A percentile compares a stretch with the other conserved stretches of the same genome.
Conservation (phyloP, 2,329 filamentous ascomycete genomes). For the Cladosporium sp. region DNA sequence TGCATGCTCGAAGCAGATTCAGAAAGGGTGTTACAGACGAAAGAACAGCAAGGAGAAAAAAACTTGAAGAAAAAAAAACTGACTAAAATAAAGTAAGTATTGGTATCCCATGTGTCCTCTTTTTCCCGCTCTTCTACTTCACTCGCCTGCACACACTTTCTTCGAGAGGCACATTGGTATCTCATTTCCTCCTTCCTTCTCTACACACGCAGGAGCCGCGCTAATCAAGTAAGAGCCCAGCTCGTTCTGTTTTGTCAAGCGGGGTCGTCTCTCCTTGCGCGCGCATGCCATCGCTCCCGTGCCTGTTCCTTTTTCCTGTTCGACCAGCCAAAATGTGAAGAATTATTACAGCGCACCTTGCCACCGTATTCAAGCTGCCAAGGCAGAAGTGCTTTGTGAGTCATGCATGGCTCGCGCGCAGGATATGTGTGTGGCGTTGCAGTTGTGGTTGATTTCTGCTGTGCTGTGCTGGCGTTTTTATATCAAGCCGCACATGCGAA, state of each 20-base stretch:
- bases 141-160: background rate
- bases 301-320: constrained; percentile 3
- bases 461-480: constrained; percentile 45
- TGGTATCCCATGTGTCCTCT: constrained; percentile 13
- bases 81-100: constrained; percentile 2
- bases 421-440: background rate
- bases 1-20: background rate
- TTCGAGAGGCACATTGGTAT: background rate
- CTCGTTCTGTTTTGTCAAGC: constrained; percentile 20
- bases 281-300: background rate
- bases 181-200: background rate
- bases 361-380: constrained; percentile 4
- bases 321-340: constrained; percentile 13
- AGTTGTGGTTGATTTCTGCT: background rate
- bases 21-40: background rate
- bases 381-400: constrained; percentile 2
- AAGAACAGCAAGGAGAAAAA: background rate
- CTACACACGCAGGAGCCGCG: background rate
- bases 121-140: background rate
- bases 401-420: background rate
- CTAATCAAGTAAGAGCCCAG: constrained; percentile 14
- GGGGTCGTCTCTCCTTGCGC: background rate
- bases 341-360: constrained; percentile 16
- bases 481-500: constrained; percentile 94
- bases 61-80: background rate